These are phyloP conservation scores for Leishmania mexicana DNA, from an alignment of 208 protist species.

Conservation along the genomic window DNA sequence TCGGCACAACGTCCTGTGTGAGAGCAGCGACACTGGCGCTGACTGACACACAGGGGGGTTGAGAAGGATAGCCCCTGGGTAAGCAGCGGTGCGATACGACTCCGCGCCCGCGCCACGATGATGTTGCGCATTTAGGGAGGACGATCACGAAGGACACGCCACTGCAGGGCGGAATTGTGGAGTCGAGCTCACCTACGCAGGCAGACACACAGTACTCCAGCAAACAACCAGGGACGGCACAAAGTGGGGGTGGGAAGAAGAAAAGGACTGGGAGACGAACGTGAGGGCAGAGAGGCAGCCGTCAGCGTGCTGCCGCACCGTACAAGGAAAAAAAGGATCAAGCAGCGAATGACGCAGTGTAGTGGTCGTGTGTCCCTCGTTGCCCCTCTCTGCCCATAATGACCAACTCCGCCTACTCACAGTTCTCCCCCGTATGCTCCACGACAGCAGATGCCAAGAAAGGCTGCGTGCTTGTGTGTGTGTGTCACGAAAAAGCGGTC, in stretches of 20 bases:
- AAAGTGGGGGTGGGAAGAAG: neutral
- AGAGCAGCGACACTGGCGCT: neutral
- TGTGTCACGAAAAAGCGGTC: neutral
- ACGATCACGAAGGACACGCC: neutral
- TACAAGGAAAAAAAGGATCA: neutral
- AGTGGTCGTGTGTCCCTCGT: neutral
- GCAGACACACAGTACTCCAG: neutral
- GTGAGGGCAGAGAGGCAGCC: neutral
- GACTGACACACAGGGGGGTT: neutral
- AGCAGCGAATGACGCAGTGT: neutral
- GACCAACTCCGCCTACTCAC: neutral
- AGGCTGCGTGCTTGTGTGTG: neutral
- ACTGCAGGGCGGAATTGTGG: neutral
- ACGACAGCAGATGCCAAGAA: neutral
- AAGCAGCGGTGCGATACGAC: neutral
- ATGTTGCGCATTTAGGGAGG: neutral
- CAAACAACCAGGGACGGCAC: neutral
- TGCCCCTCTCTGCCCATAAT: neutral
- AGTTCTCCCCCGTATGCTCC: neutral
- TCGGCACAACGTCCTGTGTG: constrained; percentile 9
- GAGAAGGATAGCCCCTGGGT: neutral
- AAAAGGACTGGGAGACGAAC: neutral
- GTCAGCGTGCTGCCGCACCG: neutral
- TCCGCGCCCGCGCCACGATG: neutral
- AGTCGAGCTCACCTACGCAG: neutral